Percentiles rank a stretch among this genome's conserved stretches.
Conservation (phyloP, 129 eudicot species). For the Artemisia annua region DNA sequence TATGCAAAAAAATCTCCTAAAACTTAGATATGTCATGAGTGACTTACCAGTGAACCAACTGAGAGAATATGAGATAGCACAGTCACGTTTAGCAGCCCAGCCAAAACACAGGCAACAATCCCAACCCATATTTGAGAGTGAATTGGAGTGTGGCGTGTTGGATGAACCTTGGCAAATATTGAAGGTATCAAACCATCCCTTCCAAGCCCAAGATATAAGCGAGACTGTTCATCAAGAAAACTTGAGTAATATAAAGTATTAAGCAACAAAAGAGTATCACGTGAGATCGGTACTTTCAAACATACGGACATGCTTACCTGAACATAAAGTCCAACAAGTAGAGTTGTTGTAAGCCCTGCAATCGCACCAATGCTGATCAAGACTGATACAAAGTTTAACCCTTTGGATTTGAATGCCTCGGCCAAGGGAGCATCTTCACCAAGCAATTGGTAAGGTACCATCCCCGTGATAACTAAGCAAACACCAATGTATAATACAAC, state of each 20-base stretch:
- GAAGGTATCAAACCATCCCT: constrained; percentile 93
- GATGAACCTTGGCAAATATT: constrained; percentile 82
- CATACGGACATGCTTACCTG: constrained; percentile 49
- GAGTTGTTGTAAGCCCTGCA: constrained; percentile 97
- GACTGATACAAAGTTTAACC: constrained; percentile 74
- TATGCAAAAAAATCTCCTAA: background rate
- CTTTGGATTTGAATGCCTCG: constrained; percentile 86
- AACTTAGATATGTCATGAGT: background rate
- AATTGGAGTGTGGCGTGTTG: constrained; percentile 83
- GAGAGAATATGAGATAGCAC: constrained; percentile 93
- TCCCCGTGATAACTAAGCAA: constrained; percentile 96
- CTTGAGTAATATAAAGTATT: background rate
- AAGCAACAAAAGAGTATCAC: background rate
- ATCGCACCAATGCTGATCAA: constrained; percentile 94
- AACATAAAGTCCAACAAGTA: constrained; percentile 94
- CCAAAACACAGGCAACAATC: constrained; percentile 72
- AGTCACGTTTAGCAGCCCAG: constrained; percentile 76
- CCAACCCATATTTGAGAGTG: constrained; percentile 99
- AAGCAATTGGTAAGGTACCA: constrained; percentile 82
- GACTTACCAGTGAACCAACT: constrained; percentile 89
- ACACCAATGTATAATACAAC: constrained; percentile 75
- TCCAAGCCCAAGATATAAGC: constrained; percentile 97
- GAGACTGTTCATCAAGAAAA: constrained; percentile 59
- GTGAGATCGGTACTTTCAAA: background rate
- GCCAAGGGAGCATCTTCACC: constrained; percentile 99